Conservation (phyloP, 192 early-diverging fungal genomes). For the Coemansia sp. region DNA sequence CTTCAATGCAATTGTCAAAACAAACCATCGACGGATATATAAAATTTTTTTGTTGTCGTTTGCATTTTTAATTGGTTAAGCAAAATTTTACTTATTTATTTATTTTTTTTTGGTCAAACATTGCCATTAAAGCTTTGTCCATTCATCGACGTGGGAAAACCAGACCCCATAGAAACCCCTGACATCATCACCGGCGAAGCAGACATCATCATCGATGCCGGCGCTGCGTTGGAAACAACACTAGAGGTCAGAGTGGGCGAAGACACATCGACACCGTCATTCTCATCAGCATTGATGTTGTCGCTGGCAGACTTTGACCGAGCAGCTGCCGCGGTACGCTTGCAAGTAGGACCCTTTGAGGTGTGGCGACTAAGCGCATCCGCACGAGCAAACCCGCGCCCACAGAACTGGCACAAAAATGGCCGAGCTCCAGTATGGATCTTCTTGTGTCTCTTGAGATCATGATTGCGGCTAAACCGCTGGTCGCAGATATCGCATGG, state of each 20-base stretch:
- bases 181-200: background rate
- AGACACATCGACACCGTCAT: background rate
- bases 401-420: constrained; percentile 61
- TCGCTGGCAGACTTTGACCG: background rate
- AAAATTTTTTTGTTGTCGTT: background rate
- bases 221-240: background rate
- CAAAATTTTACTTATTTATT: background rate
- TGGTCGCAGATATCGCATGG: constrained; percentile 63
- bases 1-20: too few relatives aligned
- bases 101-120: background rate
- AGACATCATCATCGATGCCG: background rate
- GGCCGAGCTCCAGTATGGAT: constrained; percentile 64
- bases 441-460: constrained; percentile 72
- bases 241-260: background rate
- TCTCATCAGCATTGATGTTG: background rate
- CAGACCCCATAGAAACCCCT: background rate
- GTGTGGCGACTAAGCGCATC: constrained; percentile 53
- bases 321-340: constrained; percentile 33
- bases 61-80: background rate
- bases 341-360: constrained; percentile 50
- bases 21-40: background rate
- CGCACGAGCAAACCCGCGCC: constrained; percentile 43
- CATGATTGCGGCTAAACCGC: constrained; percentile 77
- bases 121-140: background rate
- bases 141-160: background rate